Evolutionary conservation across 257 asterid genomes (phyloP), one percentile per base, ranked within the genome.

Genomic region (Solanum appendiculatum): DNA sequence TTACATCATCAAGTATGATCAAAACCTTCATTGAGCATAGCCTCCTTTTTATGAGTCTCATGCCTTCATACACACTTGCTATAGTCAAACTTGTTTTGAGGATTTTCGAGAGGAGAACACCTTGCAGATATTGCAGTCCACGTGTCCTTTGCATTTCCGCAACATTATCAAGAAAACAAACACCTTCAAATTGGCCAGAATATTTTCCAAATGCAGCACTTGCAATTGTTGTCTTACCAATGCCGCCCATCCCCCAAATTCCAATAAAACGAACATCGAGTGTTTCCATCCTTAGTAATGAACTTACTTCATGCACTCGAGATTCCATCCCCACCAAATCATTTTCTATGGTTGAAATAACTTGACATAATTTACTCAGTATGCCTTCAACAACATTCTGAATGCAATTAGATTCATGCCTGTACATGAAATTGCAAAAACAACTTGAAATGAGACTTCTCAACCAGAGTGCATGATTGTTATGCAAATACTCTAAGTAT

Each of bases 201-300:
- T 63, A 84, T 63, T 84, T 84, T 29, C 29, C 46, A n/a, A 64
- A 84, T 2, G 64, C 66, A 63, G 86, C 70, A 14, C 68, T 78
- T 63, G 88, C 88, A 31, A 64, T 86, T 39, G 88, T 86, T 80
- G 88, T 86, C 86, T 86, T 86, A 10, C 88, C 88, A 73, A 86
- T 86, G 82, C 88, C 88, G 1, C 85, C 60, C 88, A 86, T 86
- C 31, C 88, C 88, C 88, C 86, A 78, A 31, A 86, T 25, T 36
- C 88, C 88, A 58, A 86, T 44, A 68, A 81, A 78, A 27, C 56
- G 86, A 81, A 63, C 86, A 58, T 80, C 39, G 14, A 11, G 34
- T 5, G 86, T n/a, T 86, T 86, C 85, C 51, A 42, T 34, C 16
- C 23, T 27, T 48, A 86, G 8, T 7, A 63, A 44, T 27, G 72